phyloP scores from a whole-genome alignment of 306 rosid genomes.

The Elaeagnus macrophylla region DNA sequence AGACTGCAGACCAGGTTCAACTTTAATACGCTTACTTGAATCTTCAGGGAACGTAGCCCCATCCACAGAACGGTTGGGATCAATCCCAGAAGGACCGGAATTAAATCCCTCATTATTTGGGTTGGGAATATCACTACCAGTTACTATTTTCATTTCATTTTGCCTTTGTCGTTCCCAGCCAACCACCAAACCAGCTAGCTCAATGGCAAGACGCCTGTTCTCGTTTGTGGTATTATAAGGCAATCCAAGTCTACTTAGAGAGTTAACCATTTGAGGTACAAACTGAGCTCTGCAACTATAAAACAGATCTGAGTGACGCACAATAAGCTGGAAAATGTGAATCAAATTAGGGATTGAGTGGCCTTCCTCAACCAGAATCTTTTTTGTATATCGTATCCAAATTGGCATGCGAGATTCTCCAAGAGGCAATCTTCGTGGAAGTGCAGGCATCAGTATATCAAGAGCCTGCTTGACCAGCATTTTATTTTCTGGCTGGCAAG shows the following conservation, averaged over 20 bases:
- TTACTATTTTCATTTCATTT: conserved; percentile 73
- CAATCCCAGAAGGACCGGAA: conserved; percentile 47
- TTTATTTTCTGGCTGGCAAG: conserved; percentile 98
- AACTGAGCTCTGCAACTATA: conserved; percentile 98
- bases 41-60: conserved; percentile 86
- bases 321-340: conserved; percentile 96
- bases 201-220: conserved; percentile 96
- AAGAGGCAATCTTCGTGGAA: conserved; percentile 90
- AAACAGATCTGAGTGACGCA: conserved; percentile 97
- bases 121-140: conserved; percentile 56
- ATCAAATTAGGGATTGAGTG: conserved; percentile 97
- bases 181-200: conserved; percentile 98
- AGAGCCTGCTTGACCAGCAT: conserved; percentile 99
- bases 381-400: conserved; percentile 94
- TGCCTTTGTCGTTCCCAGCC: conserved; percentile 98
- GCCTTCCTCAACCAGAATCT: conserved; percentile 95
- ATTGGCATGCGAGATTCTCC: conserved; percentile 98
- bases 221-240: conserved; percentile 90
- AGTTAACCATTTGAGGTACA: conserved; percentile 99
- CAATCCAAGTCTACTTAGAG: conserved; percentile 95
- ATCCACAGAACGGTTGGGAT: conserved; percentile 71
- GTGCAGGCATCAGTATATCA: conserved; percentile 98
- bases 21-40: conserved; percentile 83
- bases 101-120: conserved; percentile 63
- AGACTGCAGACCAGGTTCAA: conserved; percentile 92